A percentile compares a stretch with the other conserved stretches of the same genome.
These are phyloP conservation scores for Hymenoscyphus occultus DNA, from an alignment of 2,329 filamentous ascomycete genomes.

Conservation along the genomic window DNA sequence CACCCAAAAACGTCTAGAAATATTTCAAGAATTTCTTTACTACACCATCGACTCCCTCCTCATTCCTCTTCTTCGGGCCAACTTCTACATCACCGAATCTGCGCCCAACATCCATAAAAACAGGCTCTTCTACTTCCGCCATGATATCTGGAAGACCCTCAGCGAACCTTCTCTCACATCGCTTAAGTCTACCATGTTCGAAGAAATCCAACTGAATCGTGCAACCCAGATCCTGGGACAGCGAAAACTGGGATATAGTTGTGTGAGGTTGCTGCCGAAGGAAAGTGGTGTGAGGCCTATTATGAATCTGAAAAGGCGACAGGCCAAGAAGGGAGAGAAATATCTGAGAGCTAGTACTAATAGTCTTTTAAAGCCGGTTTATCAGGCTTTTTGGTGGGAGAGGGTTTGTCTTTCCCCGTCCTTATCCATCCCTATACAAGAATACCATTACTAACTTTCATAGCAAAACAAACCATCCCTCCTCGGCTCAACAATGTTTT, in stretches of 20 bases:
- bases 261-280: slow-evolving; percentile 82
- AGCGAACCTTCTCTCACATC: slow-evolving; percentile 67
- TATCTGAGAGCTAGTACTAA: slow-evolving; percentile 66
- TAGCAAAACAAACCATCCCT: slow-evolving; percentile 51
- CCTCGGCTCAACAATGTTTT: slow-evolving; percentile 79
- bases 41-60: slow-evolving; percentile 90
- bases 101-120: slow-evolving; percentile 64
- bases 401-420: slow-evolving; percentile 48
- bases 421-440: not conserved
- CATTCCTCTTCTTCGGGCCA: slow-evolving; percentile 79
- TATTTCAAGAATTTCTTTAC: slow-evolving; percentile 84
- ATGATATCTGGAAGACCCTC: slow-evolving; percentile 82
- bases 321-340: slow-evolving; percentile 50
- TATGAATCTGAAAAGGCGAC: slow-evolving; percentile 74
- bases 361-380: slow-evolving; percentile 66
- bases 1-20: slow-evolving; percentile 68
- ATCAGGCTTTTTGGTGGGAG: slow-evolving; percentile 75
- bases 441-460: slow-evolving; percentile 10
- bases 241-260: slow-evolving; percentile 70
- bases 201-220: slow-evolving; percentile 62
- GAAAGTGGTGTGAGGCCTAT: slow-evolving; percentile 74
- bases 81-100: slow-evolving; percentile 95
- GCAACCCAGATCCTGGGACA: slow-evolving; percentile 57
- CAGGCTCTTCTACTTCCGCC: slow-evolving; percentile 86
- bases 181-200: slow-evolving; percentile 72